Conservation (phyloP, 208 protist species). For the Acanthamoeba culbertsoni region DNA sequence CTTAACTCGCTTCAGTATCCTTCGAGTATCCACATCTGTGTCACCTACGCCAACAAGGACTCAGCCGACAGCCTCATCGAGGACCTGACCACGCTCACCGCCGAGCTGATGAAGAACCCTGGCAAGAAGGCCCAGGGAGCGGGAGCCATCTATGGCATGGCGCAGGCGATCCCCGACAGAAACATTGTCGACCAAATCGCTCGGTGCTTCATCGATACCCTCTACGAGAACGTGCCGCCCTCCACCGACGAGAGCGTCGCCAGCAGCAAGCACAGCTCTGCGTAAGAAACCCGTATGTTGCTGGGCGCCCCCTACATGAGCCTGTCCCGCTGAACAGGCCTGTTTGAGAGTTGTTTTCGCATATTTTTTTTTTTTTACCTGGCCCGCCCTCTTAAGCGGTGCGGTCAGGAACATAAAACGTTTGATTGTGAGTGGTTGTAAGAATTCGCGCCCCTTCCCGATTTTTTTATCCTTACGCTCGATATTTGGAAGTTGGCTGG, state of each 20-base stretch:
- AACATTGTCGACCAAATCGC: constrained; percentile 88
- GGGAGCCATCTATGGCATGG: constrained; percentile 92
- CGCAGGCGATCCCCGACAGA: constrained; percentile 90
- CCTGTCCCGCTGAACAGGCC: background rate
- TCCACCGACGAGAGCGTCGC: background rate
- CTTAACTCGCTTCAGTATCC: constrained; percentile 91
- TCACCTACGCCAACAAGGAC: constrained; percentile 72
- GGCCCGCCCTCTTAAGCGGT: background rate
- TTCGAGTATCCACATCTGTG: constrained; percentile 69
- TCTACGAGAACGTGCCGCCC: constrained; percentile 29
- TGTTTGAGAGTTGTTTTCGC: background rate
- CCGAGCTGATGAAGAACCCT: constrained; percentile 52
- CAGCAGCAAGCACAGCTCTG: no score
- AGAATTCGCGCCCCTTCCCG: background rate
- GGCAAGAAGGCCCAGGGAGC: constrained; percentile 63
- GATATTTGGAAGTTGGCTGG: no score
- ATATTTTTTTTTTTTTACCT: background rate
- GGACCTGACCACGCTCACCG: constrained; percentile 64
- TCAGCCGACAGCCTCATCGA: constrained; percentile 62
- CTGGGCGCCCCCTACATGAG: background rate
- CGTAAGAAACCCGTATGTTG: no score
- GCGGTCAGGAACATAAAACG: background rate
- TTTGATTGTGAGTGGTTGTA: background rate
- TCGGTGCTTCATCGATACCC: constrained; percentile 64
- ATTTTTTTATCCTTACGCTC: no score